These are phyloP conservation scores for Pestalotiopsis sp. DNA, from an alignment of 2,329 filamentous ascomycete genomes.

Conservation along the genomic window DNA sequence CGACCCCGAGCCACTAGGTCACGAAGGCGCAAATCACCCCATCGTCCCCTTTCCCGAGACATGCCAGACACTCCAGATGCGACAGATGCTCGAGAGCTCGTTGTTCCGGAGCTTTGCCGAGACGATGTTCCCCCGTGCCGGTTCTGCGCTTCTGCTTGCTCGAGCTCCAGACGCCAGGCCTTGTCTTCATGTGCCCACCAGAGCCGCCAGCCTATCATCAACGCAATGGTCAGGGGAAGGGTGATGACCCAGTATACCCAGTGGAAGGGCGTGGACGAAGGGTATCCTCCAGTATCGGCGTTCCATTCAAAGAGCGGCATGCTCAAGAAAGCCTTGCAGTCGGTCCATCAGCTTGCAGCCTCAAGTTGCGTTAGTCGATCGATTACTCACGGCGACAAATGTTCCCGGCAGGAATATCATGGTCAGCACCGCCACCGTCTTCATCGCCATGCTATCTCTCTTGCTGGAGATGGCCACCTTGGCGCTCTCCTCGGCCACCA, in stretches of 20 bases:
- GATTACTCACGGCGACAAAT: constrained; percentile 63
- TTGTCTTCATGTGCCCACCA: constrained; percentile 10
- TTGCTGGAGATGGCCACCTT: constrained; percentile 56
- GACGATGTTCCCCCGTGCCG: not conserved
- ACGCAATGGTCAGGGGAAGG: constrained; percentile 4
- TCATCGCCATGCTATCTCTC: constrained; percentile 66
- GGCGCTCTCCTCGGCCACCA: constrained; percentile 8
- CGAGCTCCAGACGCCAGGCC: not conserved
- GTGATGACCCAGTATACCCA: constrained; percentile 14
- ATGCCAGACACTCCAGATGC: not conserved
- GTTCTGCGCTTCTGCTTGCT: not conserved
- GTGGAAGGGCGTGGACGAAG: not conserved
- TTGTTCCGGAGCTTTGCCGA: not conserved
- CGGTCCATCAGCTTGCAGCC: constrained; percentile 40
- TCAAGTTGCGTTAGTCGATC: constrained; percentile 42
- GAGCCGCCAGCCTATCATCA: not conserved
- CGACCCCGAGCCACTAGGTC: not conserved
- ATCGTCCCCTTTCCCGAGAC: not conserved
- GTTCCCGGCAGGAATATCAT: constrained; percentile 66
- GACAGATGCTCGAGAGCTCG: not conserved
- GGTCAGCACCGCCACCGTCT: constrained; percentile 65
- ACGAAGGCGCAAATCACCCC: not conserved
- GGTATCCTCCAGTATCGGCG: constrained; percentile 3
- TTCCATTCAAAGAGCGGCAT: constrained; percentile 7
- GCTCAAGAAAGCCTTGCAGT: not conserved